These are phyloP conservation scores for Acer negundo DNA, from an alignment of 345 rosid species.

Conservation along the genomic window DNA sequence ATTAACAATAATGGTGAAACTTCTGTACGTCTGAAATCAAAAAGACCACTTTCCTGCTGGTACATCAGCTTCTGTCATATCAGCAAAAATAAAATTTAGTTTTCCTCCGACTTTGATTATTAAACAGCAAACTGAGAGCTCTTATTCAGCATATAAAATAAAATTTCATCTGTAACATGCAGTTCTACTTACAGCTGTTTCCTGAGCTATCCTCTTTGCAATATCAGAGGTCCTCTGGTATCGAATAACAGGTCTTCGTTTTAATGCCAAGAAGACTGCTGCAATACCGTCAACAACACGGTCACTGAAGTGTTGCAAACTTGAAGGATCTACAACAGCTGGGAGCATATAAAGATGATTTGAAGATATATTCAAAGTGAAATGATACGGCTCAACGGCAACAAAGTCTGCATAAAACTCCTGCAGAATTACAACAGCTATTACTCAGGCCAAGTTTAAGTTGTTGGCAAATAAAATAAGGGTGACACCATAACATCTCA, in stretches of 20 bases:
- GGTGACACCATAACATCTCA: neutral
- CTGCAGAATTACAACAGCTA: constrained; percentile 50
- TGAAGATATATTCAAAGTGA: constrained; percentile 78
- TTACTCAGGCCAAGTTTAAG: neutral
- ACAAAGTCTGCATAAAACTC: constrained; percentile 97
- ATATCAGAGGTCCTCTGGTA: constrained; percentile 93
- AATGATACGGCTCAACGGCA: constrained; percentile 82
- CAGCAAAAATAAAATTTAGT: constrained; percentile 16
- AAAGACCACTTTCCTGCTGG: constrained; percentile 96
- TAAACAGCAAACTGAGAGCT: constrained; percentile 14
- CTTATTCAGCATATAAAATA: constrained; percentile 4
- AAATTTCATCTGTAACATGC: neutral
- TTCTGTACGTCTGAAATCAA: constrained; percentile 94
- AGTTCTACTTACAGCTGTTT: constrained; percentile 73
- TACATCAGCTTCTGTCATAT: constrained; percentile 87
- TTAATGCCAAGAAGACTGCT: constrained; percentile 80
- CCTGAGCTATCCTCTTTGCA: constrained; percentile 96
- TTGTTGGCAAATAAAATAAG: neutral
- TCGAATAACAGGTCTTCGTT: constrained; percentile 90
- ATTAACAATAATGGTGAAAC: constrained; percentile 79
- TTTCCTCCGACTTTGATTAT: neutral
- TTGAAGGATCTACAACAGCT: constrained; percentile 91
- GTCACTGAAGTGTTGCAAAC: constrained; percentile 82
- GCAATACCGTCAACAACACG: constrained; percentile 88
- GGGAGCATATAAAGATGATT: constrained; percentile 93